phyloP scores from a whole-genome alignment of 495 filamentous ascomycete species.

The Saxophila tyrrhenica region DNA sequence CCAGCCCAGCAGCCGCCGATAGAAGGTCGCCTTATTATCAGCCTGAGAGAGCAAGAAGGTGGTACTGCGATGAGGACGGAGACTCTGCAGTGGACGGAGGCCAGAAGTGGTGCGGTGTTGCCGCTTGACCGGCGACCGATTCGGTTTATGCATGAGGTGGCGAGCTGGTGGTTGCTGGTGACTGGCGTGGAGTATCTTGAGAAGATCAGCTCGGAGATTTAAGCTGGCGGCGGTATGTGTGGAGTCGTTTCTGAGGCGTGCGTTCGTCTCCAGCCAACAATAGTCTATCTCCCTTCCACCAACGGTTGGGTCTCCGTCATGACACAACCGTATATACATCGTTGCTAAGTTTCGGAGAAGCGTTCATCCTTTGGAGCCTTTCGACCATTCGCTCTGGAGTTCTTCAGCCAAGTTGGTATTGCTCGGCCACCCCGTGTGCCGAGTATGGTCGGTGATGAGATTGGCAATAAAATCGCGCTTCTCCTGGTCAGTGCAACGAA shows the following conservation, averaged over 20 bases:
- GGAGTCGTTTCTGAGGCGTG: too few species aligned
- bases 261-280: too few species aligned
- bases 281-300: too few species aligned
- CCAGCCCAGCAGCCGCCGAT: not conserved
- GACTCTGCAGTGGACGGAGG: not conserved
- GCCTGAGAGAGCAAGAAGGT: not conserved
- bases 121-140: not conserved
- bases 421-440: constrained; percentile 22
- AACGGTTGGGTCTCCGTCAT: too few species aligned
- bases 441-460: constrained; percentile 14
- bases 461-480: constrained; percentile 19
- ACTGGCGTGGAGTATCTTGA: not conserved
- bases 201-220: not conserved
- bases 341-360: not conserved
- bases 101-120: not conserved
- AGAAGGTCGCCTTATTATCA: not conserved
- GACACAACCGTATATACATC: too few species aligned
- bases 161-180: not conserved
- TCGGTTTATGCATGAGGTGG: not conserved
- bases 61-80: not conserved
- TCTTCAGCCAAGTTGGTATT: constrained; percentile 19
- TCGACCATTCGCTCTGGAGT: constrained; percentile 19
- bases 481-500: constrained; percentile 18
- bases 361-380: not conserved
- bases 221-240: not conserved